Base-by-base conservation (phyloP, 805 yeast species). In the Saccharomyces jurei region DNA sequence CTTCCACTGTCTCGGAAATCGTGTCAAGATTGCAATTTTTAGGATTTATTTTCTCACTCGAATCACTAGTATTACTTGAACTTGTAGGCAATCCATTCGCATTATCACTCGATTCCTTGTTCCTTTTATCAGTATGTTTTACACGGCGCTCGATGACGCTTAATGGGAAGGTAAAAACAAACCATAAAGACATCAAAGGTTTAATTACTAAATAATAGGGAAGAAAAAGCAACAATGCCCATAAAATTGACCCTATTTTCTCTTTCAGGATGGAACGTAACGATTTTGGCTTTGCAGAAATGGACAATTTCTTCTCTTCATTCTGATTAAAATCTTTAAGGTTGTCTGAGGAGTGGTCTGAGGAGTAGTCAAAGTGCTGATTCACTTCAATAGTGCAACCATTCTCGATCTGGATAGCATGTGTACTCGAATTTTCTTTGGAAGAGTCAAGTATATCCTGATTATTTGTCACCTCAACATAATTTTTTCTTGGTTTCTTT, bases 121-220 rank as follows among this genome's bases (percentile, higher is more conserved):
- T 36, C 2, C 44, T n/a, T n/a, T 21, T 17, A 13, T n/a, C 11
- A 14, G 13, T 32, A 30, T 47, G 47, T 17, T 30, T 50, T 14
- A 52, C 41, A 17, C 58, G 51, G n/a, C 63, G 55, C 53, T 65
- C 66, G 14, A 81, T 63, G 17, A 80, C 61, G 54, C 75, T 72
- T 56, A 83, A 68, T 0, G 91, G 91, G 61, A 77, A 81, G 1
- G 83, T 75, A 5, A 80, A 54, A n/a, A 84, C 56, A 51, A 71
- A 74, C 79, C 87, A 76, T 1, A 77, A 47, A 50, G 77, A 72
- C 4, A 70, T 56, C 14, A 81, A 54, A 2, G 91, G 90, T 54
- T 76, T 77, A n/a, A 79, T 57, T 4, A 84, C 58, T 6, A 84
- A 51, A 46, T 76, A 60, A 56, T 79, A 76, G 8, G 86, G 84